These are phyloP conservation scores for Bruguiera sexangula DNA, from an alignment of 345 rosid genomes.

Conservation along the genomic window DNA sequence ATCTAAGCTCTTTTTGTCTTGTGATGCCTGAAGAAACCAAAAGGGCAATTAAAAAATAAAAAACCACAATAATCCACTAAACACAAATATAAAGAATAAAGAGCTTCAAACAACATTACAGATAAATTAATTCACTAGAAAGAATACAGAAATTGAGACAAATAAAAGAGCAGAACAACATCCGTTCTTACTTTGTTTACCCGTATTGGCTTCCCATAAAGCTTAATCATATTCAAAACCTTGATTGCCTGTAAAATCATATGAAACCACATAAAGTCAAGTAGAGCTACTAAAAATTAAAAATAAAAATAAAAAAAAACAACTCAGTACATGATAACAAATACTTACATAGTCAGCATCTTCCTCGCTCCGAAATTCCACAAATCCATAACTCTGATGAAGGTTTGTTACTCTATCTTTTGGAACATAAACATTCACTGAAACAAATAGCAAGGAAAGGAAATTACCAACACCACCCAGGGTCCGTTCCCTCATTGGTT, in stretches of 20 bases:
- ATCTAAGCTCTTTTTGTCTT: constrained; percentile 97
- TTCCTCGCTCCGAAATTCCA: constrained; percentile 91
- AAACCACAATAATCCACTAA: background rate
- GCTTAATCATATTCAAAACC: constrained; percentile 96
- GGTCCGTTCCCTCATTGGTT: no score
- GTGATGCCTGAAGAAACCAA: constrained; percentile 70
- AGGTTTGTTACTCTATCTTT: constrained; percentile 95
- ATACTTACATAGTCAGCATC: constrained; percentile 89
- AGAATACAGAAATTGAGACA: background rate
- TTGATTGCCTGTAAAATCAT: constrained; percentile 67
- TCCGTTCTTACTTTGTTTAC: constrained; percentile 72
- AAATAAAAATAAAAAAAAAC: background rate
- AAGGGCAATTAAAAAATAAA: background rate
- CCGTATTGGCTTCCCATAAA: constrained; percentile 89
- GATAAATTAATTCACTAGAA: no score
- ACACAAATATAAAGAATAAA: background rate
- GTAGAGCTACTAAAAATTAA: no score
- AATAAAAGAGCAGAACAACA: background rate
- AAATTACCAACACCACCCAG: background rate
- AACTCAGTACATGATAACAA: background rate
- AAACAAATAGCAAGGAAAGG: background rate
- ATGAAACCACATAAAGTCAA: background rate
- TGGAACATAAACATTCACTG: constrained; percentile 94
- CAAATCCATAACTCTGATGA: constrained; percentile 93
- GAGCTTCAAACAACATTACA: background rate